Evolutionary conservation across 352 stramenopile species (phyloP), one percentile per base, ranked within the genome.

Genomic region (Plasmopara viticola): DNA sequence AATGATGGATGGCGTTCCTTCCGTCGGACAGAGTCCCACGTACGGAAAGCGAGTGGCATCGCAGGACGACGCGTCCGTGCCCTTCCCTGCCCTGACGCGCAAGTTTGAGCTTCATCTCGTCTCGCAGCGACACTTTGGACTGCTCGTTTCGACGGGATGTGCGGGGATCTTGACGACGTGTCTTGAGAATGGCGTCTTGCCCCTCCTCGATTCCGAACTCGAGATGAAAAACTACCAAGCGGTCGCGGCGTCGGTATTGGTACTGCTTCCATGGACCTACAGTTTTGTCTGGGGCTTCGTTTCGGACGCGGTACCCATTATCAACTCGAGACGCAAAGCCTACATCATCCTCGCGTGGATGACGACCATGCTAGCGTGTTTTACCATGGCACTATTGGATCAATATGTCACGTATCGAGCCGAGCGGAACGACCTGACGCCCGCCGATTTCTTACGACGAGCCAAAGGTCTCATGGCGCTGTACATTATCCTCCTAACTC

Each of bases 231-330:
- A 44, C 40, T 74, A 74, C 20, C 70, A 77, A 56, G 42, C 63
- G 25, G 58, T 70, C 33, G 67, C 64, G 10, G 67, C 67, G 8
- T 49, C 58, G 17, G 69, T 77, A 29, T 28, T 80, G 41, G 54
- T 77, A 14, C 47, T 66, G 25, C 35, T 80, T 4, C 67, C 70
- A 5, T 80, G 67, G 70, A 73, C 63, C 10, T 77, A 69, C 45
- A 91, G 87, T 56, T 80, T 96, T 20, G 35, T 94, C 14, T 78
- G 90, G 51, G 88, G 84, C 37, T 72, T 94, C 39, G 45, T 93
- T 4, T 81, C 68, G 34, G 86, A 95, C 53, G 82, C 68, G 17
- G 74, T 85, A 25, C 86, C 86, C 2, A 85, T 95, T 48, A 60
- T 72, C 28, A 76, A 72, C 20, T 83, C 78, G 14, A 72, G 76